A percentile compares a stretch with the other conserved stretches of the same genome.
These are phyloP conservation scores for Arabis hirsuta DNA, from an alignment of 345 rosid species.

Conservation along the genomic window DNA sequence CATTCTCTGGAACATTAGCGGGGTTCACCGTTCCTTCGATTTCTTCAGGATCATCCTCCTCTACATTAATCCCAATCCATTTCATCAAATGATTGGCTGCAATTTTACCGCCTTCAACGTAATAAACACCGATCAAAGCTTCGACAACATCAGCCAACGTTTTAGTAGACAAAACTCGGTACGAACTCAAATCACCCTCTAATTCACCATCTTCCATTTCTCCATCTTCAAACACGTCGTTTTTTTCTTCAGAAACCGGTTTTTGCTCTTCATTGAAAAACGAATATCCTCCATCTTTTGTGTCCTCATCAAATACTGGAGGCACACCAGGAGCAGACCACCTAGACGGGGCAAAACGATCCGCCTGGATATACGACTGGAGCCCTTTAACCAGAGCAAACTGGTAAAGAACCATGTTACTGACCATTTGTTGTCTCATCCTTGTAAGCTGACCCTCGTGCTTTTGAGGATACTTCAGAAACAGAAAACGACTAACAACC, in stretches of 20 bases:
- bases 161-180: constrained; percentile 95
- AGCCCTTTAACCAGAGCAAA: constrained; percentile 80
- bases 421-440: constrained; percentile 99
- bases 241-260: constrained; percentile 45
- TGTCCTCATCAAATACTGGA: constrained; percentile 94
- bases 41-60: constrained; percentile 73
- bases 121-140: constrained; percentile 96
- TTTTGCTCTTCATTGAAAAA: constrained; percentile 62
- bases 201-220: constrained; percentile 95
- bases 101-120: constrained; percentile 85
- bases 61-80: constrained; percentile 91
- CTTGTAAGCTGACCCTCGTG: constrained; percentile 98
- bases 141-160: constrained; percentile 98
- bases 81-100: constrained; percentile 96
- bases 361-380: constrained; percentile 97
- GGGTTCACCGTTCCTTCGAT: constrained; percentile 48
- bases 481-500: constrained; percentile 94
- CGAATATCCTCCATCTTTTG: constrained; percentile 77
- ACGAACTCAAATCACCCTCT: constrained; percentile 91
- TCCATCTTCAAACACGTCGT: constrained; percentile 59
- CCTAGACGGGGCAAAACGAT: constrained; percentile 96
- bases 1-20: constrained; percentile 66
- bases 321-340: constrained; percentile 99
- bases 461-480: constrained; percentile 95
- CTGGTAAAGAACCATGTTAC: constrained; percentile 92